phyloP scores from a whole-genome alignment of 495 filamentous ascomycete species.

The Hypoxylon lienhwacheense region DNA sequence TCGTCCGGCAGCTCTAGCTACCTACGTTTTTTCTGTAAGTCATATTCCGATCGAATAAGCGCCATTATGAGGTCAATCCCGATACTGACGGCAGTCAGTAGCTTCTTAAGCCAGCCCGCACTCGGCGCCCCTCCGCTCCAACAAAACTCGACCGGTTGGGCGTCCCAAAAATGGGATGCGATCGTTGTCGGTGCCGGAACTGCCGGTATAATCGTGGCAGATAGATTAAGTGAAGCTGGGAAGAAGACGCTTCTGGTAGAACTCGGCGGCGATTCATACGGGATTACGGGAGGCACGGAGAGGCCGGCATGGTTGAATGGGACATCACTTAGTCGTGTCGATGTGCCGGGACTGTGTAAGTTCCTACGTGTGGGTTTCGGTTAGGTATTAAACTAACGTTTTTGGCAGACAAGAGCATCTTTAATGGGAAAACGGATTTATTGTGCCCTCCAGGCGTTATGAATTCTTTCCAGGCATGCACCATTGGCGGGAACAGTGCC shows the following conservation, averaged over 20 bases:
- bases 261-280: conserved; percentile 39
- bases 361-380: neutral
- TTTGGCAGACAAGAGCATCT: conserved; percentile 52
- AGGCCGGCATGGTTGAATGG: conserved; percentile 55
- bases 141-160: conserved; percentile 31
- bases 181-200: conserved; percentile 84
- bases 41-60: neutral
- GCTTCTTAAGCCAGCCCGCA: conserved; percentile 12
- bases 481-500: conserved; percentile 57
- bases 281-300: conserved; percentile 39
- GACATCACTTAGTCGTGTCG: conserved; percentile 59
- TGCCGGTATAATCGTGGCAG: conserved; percentile 82
- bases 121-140: conserved; percentile 11
- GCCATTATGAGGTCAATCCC: conserved; percentile 25
- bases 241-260: conserved; percentile 41
- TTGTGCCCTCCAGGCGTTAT: conserved; percentile 43
- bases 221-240: conserved; percentile 51
- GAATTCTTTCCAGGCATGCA: conserved; percentile 59
- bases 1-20: neutral
- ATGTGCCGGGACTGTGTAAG: conserved; percentile 59
- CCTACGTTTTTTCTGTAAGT: neutral
- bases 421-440: conserved; percentile 38
- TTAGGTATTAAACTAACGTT: conserved; percentile 3
- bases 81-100: conserved; percentile 5
- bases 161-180: conserved; percentile 39